Base-by-base conservation (phyloP, 2,329 filamentous ascomycete species). In the Drechslerella dactyloides region DNA sequence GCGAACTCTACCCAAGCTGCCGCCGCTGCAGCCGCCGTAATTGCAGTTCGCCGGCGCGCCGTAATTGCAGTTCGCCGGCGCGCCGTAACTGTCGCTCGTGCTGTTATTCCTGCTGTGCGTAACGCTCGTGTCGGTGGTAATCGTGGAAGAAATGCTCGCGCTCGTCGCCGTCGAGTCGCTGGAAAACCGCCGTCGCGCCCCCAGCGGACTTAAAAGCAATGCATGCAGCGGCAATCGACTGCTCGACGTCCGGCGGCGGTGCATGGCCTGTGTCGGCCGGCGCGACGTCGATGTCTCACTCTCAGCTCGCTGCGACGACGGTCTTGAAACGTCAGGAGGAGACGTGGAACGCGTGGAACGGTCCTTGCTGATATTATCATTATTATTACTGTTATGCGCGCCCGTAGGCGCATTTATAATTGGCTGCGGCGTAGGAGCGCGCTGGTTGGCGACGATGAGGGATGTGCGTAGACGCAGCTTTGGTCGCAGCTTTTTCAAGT, bases 401-500 rank as follows among this genome's bases (percentile, higher is more conserved):
- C 3, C 27, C n/a, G 59, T 21, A 55, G 51, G 58, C 17, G 57
- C 48, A 33, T 59, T 48, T 4, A 35, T 33, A 33, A 33, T 33
- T 33, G 27, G 27, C 27, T 33, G 27, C 3, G 27, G 27, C 27
- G 27, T 33, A 33, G 27, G 27, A 33, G 27, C 27, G 27, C 27
- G 27, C 27, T 33, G 27, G 27, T 8, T 3, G 27, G 27, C 27
- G 3, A 33, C 8, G 27, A 33, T 33, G 27, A 8, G 13, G 24
- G 55, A 13, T 6, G 66, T 70, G 30, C 48, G 59, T 48, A 70
- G 58, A 51, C 64, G 66, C 27, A 70, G 59, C 40, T 55, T 70
- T n/a, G 66, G 66, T 40, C 66, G 53, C 48, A 53, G 51, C 23
- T 40, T 58, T 52, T 35, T 52, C 57, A n/a, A 60, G 56, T 13